A percentile compares a stretch with the other conserved stretches of the same genome.
Conservation (phyloP, 192 early-diverging fungal genomes). For the Backusella circina region DNA sequence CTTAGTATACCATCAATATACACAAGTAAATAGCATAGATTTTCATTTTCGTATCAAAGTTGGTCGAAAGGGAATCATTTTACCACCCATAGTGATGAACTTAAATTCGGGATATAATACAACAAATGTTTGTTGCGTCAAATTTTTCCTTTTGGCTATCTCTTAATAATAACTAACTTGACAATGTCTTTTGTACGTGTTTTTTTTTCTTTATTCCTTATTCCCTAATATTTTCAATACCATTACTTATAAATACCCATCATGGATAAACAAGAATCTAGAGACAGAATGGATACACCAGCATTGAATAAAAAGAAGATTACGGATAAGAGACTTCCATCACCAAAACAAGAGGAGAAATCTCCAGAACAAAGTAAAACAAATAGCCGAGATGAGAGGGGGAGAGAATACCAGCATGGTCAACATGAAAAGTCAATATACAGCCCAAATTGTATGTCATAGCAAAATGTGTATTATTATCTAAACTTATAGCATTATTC, state of each 20-base stretch:
- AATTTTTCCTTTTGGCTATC: not conserved
- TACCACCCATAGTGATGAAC: too few relatives aligned
- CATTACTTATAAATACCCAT: not conserved
- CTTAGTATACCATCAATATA: too few relatives aligned
- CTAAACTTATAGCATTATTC: not conserved
- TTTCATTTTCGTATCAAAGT: not conserved
- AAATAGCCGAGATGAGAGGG: not conserved
- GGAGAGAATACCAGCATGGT: not conserved
- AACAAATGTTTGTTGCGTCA: not conserved
- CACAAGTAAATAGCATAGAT: too few relatives aligned
- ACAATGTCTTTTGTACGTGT: not conserved
- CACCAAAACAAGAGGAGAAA: not conserved
- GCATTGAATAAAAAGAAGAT: not conserved
- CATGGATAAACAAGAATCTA: too few relatives aligned
- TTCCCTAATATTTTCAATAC: too few relatives aligned
- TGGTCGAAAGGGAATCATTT: too few relatives aligned
- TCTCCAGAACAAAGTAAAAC: not conserved
- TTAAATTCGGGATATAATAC: not conserved
- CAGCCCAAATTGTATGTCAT: not conserved
- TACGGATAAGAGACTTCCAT: too few relatives aligned
- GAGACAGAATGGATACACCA: not conserved
- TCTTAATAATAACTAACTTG: not conserved
- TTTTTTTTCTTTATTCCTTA: not conserved
- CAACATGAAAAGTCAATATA: not conserved
- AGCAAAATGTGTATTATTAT: too few relatives aligned